Conservation (phyloP, 2,329 filamentous ascomycete genomes). For the Cercospora zeae-maydis region DNA sequence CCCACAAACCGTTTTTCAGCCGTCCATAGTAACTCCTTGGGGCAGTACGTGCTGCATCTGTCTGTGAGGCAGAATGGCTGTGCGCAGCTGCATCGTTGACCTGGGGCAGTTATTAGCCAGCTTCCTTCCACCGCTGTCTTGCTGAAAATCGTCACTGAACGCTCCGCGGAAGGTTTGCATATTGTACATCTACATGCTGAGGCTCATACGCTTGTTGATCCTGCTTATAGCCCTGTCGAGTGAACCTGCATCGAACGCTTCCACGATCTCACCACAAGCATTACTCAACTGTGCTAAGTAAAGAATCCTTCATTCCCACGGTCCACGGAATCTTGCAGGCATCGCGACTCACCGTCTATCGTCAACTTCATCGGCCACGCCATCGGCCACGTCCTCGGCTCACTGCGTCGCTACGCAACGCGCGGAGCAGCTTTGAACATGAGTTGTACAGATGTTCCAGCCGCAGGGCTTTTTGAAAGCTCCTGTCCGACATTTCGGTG, state of each 20-base stretch:
- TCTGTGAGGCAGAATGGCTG: background rate
- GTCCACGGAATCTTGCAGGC: background rate
- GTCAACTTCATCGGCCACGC: conserved; percentile 1
- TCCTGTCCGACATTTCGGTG: conserved; percentile 7
- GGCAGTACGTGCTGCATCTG: conserved; percentile 7
- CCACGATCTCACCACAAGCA: conserved; percentile 2
- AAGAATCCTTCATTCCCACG: background rate
- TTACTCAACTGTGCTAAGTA: background rate
- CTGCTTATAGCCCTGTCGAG: conserved; percentile 9
- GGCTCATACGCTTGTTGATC: conserved; percentile 10
- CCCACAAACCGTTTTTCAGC: background rate
- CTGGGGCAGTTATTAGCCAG: conserved; percentile 1
- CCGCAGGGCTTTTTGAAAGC: conserved; percentile 4
- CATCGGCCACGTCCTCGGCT: background rate
- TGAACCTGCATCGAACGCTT: background rate
- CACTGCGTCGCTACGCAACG: background rate
- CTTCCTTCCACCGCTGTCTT: conserved; percentile 5
- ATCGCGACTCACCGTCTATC: background rate
- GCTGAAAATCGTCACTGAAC: background rate
- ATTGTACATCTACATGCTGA: background rate
- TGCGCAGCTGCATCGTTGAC: background rate
- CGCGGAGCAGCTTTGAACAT: background rate
- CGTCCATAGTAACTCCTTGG: conserved; percentile 3
- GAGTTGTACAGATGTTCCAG: conserved; percentile 4
- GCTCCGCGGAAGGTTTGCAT: conserved; percentile 8